phyloP scores from a whole-genome alignment of 148 eudicot species.

The Persicaria tinctoria region DNA sequence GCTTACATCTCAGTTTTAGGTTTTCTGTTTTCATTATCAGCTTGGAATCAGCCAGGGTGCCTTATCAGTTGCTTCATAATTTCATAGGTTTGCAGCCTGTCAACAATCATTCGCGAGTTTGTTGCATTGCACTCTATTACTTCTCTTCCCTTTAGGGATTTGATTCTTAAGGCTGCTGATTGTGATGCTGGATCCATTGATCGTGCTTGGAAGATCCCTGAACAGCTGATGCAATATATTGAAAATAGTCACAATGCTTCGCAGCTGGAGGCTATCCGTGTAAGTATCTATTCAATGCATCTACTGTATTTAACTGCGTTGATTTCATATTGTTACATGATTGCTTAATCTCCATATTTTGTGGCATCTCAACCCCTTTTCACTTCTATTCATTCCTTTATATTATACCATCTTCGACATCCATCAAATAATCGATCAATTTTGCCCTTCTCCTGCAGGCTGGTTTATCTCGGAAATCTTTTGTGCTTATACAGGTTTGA shows the following conservation, averaged over 20 bases:
- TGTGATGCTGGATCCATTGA: conserved; percentile 35
- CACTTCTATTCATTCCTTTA: background rate
- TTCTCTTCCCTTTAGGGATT: conserved; percentile 73
- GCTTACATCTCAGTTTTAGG: background rate
- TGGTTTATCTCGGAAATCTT: conserved; percentile 71
- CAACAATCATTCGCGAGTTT: conserved; percentile 87
- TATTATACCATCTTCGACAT: background rate
- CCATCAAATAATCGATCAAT: background rate
- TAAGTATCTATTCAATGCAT: conserved; percentile 27
- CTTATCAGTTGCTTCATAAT: background rate
- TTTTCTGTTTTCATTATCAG: background rate
- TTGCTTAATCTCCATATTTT: background rate
- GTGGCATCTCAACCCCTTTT: background rate
- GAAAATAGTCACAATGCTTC: conserved; percentile 80
- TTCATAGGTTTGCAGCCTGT: conserved; percentile 79
- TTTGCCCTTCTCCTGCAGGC: conserved; percentile 45
- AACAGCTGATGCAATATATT: conserved; percentile 59
- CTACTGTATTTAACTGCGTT: background rate
- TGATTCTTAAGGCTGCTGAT: conserved; percentile 70
- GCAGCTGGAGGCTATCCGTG: conserved; percentile 80
- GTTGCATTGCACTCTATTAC: conserved; percentile 76
- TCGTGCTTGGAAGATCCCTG: conserved; percentile 72
- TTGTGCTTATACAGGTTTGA: conserved; percentile 87
- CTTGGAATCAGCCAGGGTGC: background rate
- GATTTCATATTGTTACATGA: background rate